Conservation (phyloP, 2,329 filamentous ascomycete genomes). For the Colletotrichum viniferum region DNA sequence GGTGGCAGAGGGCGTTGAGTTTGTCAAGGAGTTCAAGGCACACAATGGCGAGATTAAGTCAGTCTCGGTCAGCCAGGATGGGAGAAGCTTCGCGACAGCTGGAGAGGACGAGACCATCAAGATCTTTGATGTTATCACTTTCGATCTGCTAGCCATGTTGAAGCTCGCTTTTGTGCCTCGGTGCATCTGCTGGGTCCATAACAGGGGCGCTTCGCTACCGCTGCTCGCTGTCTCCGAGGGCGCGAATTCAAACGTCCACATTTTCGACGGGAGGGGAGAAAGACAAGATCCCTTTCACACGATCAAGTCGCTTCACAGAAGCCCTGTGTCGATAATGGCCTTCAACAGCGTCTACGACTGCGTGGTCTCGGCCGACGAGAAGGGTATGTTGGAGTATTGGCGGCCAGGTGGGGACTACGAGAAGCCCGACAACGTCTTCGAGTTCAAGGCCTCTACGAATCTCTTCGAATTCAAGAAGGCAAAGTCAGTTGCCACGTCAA, state of each 20-base stretch:
- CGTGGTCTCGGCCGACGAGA: slow-evolving; percentile 85
- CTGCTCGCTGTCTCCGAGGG: slow-evolving; percentile 84
- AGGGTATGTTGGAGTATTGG: slow-evolving; percentile 98
- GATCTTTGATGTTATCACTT: slow-evolving; percentile 83
- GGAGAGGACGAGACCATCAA: slow-evolving; percentile 81
- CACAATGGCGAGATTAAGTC: slow-evolving; percentile 85
- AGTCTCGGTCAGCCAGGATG: slow-evolving; percentile 86
- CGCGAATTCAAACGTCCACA: slow-evolving; percentile 71
- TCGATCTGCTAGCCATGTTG: slow-evolving; percentile 84
- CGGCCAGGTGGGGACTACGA: slow-evolving; percentile 79
- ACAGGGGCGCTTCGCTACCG: slow-evolving; percentile 84
- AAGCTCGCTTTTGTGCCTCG: slow-evolving; percentile 76
- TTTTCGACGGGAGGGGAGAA: slow-evolving; percentile 92
- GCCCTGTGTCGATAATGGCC: slow-evolving; percentile 80
- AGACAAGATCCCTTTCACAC: slow-evolving; percentile 76
- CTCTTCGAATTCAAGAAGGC: slow-evolving; percentile 97
- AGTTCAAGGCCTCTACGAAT: slow-evolving; percentile 91
- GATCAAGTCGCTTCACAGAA: slow-evolving; percentile 79
- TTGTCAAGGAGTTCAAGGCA: slow-evolving; percentile 96
- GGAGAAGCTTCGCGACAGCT: slow-evolving; percentile 89
- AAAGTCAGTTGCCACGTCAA: slow-evolving; percentile 80
- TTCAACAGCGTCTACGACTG: slow-evolving; percentile 92
- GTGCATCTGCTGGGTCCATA: slow-evolving; percentile 91
- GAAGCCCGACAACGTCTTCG: slow-evolving; percentile 90
- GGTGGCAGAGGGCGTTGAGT: slow-evolving; percentile 85